A percentile compares a stretch with the other conserved stretches of the same genome.
Evolutionary conservation across 306 rosid genomes (phyloP).

Genomic region (Prunus mira): DNA sequence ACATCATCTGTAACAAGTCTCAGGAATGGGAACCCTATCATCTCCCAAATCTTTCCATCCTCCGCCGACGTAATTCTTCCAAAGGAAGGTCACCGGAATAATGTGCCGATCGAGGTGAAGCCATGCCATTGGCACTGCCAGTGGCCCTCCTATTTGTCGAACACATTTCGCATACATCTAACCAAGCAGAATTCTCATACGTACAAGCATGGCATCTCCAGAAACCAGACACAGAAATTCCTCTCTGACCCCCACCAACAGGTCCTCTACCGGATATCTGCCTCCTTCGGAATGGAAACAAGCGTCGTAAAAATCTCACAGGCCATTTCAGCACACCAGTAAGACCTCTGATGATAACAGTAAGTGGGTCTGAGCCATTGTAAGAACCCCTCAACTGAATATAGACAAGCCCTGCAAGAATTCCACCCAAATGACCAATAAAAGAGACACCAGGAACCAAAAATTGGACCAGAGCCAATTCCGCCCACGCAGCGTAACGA

Average conservation of each 20-base stretch:
- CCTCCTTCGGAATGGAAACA: conserved; percentile 31
- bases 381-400: conserved; percentile 38
- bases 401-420: conserved; percentile 77
- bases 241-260: conserved; percentile 34
- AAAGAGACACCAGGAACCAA: conserved; percentile 81
- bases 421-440: conserved; percentile 82
- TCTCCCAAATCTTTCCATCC: conserved; percentile 66
- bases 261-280: conserved; percentile 61
- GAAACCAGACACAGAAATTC: conserved; percentile 25
- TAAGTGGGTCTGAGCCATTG: conserved; percentile 55
- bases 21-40: background rate
- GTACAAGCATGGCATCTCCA: conserved; percentile 87
- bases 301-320: conserved; percentile 20
- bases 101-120: conserved; percentile 15
- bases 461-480: conserved; percentile 65
- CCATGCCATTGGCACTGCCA: conserved; percentile 18
- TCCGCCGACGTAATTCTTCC: conserved; percentile 63
- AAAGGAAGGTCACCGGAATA: conserved; percentile 29
- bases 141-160: conserved; percentile 39
- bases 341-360: conserved; percentile 39
- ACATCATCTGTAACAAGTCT: background rate
- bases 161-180: conserved; percentile 75
- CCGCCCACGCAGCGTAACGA: conserved; percentile 87
- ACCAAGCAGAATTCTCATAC: conserved; percentile 50
- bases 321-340: conserved; percentile 50